Evolutionary conservation across 1,139 yeast genomes (phyloP).

Genomic region (Arxiozyma telluris): DNA sequence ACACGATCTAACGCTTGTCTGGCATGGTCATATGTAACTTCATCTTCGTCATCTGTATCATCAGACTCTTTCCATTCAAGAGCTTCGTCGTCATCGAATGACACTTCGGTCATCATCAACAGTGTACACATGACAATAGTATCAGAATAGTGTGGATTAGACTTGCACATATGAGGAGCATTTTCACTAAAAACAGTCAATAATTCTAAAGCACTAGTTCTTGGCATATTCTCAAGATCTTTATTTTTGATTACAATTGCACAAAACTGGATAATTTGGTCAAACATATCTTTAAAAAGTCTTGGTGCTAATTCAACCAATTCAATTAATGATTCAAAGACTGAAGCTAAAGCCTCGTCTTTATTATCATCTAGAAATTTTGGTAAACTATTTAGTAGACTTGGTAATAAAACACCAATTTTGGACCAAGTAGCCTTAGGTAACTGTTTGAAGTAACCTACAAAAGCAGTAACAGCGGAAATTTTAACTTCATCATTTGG

Average conservation of each 20-base stretch:
- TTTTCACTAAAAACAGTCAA: constrained; percentile 85
- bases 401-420: constrained; percentile 72
- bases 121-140: constrained; percentile 67
- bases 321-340: constrained; percentile 83
- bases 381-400: constrained; percentile 76
- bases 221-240: constrained; percentile 68
- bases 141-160: constrained; percentile 63
- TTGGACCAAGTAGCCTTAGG: constrained; percentile 73
- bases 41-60: constrained; percentile 77
- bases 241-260: constrained; percentile 71
- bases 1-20: constrained; percentile 90
- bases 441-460: constrained; percentile 73
- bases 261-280: constrained; percentile 75
- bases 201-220: constrained; percentile 81
- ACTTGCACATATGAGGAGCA: constrained; percentile 91
- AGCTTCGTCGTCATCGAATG: constrained; percentile 72
- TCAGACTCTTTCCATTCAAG: constrained; percentile 83
- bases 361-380: constrained; percentile 71
- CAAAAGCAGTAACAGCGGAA: constrained; percentile 87
- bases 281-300: constrained; percentile 84
- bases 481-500: constrained; percentile 73
- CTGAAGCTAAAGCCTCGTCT: constrained; percentile 72
- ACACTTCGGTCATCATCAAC: constrained; percentile 86
- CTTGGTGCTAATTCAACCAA: constrained; percentile 91
- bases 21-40: constrained; percentile 82